Conservation (phyloP, 495 filamentous ascomycete genomes). For the Cercophora newfieldiana region DNA sequence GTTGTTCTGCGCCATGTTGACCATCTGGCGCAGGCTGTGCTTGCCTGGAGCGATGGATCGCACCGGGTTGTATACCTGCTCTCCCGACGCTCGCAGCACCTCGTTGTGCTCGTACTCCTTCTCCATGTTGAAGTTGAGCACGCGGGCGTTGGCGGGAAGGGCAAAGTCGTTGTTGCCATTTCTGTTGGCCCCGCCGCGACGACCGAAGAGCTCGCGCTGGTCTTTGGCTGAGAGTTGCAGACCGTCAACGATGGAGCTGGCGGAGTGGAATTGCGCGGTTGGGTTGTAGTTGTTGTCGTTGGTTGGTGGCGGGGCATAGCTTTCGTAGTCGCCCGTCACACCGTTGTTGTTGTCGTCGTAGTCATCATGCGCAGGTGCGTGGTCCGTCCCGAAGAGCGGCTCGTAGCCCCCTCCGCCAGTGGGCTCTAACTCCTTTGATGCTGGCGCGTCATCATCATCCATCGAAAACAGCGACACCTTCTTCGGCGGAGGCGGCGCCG, state of each 20-base stretch:
- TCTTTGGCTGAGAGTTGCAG: constrained; percentile 73
- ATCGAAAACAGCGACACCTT: constrained; percentile 50
- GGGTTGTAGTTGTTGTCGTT: constrained; percentile 18
- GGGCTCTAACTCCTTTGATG: constrained; percentile 10
- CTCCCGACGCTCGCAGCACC: constrained; percentile 64
- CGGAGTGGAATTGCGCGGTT: constrained; percentile 40
- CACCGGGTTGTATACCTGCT: constrained; percentile 74
- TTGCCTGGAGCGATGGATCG: constrained; percentile 84
- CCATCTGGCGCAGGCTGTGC: constrained; percentile 82
- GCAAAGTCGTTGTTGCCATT: constrained; percentile 19
- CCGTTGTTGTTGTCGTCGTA: constrained; percentile 1
- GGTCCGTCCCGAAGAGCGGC: constrained; percentile 35
- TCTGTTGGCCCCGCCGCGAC: constrained; percentile 38
- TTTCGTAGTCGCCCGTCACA: constrained; percentile 36
- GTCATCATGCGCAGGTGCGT: background rate
- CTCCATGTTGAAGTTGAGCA: constrained; percentile 84
- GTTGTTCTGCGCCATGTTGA: constrained; percentile 76
- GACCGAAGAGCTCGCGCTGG: constrained; percentile 80
- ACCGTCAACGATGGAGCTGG: constrained; percentile 66
- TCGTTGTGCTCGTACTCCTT: constrained; percentile 83
- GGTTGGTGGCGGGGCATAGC: constrained; percentile 20
- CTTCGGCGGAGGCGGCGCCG: constrained; percentile 30
- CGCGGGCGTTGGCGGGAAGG: constrained; percentile 40
- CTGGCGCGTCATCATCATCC: constrained; percentile 33
- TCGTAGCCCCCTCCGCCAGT: constrained; percentile 38